Percentiles rank a stretch among this genome's conserved stretches.
Evolutionary conservation across 2,329 filamentous ascomycete genomes (phyloP).

Genomic region (Botrytis medusae): DNA sequence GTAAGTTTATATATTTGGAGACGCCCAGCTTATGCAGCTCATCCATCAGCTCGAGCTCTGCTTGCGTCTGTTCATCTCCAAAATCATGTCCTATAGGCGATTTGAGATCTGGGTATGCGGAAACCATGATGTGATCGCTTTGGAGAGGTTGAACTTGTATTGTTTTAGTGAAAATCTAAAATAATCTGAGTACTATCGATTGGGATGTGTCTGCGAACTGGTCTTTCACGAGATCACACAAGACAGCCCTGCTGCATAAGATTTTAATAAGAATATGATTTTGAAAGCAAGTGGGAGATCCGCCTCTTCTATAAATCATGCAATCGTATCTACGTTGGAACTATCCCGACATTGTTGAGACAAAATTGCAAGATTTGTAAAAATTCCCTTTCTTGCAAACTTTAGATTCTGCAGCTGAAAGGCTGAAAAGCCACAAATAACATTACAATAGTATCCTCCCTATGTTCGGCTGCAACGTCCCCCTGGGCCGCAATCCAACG

Average conservation of each 20-base stretch:
- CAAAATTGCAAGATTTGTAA: neutral
- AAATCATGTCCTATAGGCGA: conserved; percentile 22
- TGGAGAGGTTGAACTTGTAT: neutral
- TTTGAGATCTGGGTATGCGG: neutral
- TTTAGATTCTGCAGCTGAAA: neutral
- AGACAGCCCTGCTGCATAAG: neutral
- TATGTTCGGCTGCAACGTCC: no score
- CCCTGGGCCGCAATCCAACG: neutral
- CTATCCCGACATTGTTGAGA: neutral
- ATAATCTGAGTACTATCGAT: neutral
- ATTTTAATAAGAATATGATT: neutral
- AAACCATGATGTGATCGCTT: neutral
- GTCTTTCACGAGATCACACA: neutral
- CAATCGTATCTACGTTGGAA: neutral
- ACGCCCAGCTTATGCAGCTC: conserved; percentile 28
- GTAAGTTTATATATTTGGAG: conserved; percentile 26
- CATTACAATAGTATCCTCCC: neutral
- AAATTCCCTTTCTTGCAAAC: neutral
- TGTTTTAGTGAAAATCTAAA: neutral
- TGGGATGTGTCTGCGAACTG: neutral
- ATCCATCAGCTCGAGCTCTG: conserved; percentile 27
- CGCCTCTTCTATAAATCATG: neutral
- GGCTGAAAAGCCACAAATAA: neutral
- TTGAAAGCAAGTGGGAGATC: neutral
- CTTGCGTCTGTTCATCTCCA: conserved; percentile 26